Percentiles rank a stretch among this genome's conserved stretches.
Conservation (phyloP, 2,329 filamentous ascomycete species). For the Celoporthe dispersa region DNA sequence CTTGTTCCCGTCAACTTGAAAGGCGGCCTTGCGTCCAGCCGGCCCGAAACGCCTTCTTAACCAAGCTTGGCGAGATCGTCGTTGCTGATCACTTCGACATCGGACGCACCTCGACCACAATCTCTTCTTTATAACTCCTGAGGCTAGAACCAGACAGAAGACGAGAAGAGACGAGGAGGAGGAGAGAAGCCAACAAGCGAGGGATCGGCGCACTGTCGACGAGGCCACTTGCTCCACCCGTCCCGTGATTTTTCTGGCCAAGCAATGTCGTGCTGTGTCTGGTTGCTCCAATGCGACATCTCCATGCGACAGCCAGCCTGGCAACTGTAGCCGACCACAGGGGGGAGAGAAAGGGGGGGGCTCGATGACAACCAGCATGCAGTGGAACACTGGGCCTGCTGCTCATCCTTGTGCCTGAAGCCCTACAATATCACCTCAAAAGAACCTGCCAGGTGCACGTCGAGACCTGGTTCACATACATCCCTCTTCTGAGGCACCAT, state of each 20-base stretch:
- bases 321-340: neutral
- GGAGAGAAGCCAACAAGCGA: neutral
- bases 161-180: neutral
- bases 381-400: slow-evolving; percentile 5
- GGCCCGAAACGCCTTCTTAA: slow-evolving; percentile 26
- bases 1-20: neutral
- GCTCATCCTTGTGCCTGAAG: neutral
- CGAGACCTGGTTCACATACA: neutral
- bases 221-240: neutral
- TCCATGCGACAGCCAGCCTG: slow-evolving; percentile 6
- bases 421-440: neutral
- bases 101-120: slow-evolving; percentile 10
- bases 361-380: neutral
- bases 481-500: neutral
- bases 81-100: slow-evolving; percentile 18
- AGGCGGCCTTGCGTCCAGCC: slow-evolving; percentile 16
- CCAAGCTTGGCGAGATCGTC: slow-evolving; percentile 23
- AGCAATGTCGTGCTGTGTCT: neutral
- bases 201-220: neutral
- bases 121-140: too few relatives aligned
- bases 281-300: neutral
- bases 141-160: neutral
- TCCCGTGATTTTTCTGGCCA: neutral
- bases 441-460: neutral
- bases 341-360: neutral